A percentile compares a stretch with the other conserved stretches of the same genome.
These are phyloP conservation scores for Halteria grandinella DNA, from an alignment of 73 alveolate species.

Conservation along the genomic window DNA sequence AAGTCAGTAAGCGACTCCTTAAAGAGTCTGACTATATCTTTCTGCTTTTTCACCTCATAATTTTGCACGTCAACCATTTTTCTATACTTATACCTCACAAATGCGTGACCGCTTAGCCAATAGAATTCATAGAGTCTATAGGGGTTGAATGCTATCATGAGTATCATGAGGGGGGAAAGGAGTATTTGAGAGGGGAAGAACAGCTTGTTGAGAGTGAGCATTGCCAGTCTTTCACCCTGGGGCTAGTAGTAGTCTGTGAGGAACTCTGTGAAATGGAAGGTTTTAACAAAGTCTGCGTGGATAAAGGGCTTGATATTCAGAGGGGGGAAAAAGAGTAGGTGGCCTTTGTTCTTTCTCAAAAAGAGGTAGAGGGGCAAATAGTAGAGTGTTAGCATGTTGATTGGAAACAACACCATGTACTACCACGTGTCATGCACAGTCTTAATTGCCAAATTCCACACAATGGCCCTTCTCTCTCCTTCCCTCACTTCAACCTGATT, in stretches of 20 bases:
- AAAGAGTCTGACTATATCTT: not conserved
- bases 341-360: not conserved
- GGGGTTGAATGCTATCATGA: conserved; percentile 1
- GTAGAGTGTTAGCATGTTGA: conserved; percentile 14
- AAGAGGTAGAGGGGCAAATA: not conserved
- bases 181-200: not conserved
- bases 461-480: not conserved
- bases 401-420: not conserved
- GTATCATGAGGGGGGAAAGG: not conserved
- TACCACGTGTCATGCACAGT: not conserved
- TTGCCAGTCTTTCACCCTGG: not conserved
- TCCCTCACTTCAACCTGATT: not conserved
- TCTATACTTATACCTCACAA: not conserved
- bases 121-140: conserved; percentile 24
- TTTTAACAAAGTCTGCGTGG: not conserved
- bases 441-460: not conserved
- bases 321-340: not conserved
- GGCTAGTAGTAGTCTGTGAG: conserved; percentile 12
- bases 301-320: not conserved
- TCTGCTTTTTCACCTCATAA: not conserved
- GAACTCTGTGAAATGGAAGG: not conserved
- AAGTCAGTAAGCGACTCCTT: conserved; percentile 21
- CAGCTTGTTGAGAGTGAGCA: not conserved
- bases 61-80: not conserved
- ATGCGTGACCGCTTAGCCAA: not conserved